A percentile compares a stretch with the other conserved stretches of the same genome.
Evolutionary conservation across 768 basidiomycete genomes (phyloP).

Genomic region (Chlorophyllum brunneum): DNA sequence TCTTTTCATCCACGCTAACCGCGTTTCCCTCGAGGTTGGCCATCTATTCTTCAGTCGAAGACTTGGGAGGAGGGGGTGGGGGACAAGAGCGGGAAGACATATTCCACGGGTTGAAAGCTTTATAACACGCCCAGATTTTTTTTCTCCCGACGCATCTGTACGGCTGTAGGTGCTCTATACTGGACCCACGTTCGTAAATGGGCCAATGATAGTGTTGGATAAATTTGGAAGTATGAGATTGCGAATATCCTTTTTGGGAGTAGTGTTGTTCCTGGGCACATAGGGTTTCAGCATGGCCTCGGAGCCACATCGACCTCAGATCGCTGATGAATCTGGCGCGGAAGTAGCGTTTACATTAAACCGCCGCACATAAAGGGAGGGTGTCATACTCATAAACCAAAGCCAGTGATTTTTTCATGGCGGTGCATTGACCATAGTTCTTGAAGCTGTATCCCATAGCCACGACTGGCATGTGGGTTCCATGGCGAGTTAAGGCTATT

Average conservation of each 20-base stretch:
- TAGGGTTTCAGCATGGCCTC: background rate
- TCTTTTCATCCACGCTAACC: conserved; percentile 37
- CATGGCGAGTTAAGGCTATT: too few relatives aligned
- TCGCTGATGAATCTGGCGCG: background rate
- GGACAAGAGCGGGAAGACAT: background rate
- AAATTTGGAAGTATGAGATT: background rate
- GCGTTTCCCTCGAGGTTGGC: conserved; percentile 21
- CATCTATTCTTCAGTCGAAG: conserved; percentile 8
- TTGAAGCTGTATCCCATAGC: too few relatives aligned
- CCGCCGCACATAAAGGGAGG: too few relatives aligned
- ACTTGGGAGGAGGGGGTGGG: background rate
- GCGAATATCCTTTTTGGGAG: background rate
- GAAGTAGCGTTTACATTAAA: too few relatives aligned
- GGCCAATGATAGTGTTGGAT: background rate
- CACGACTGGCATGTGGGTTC: too few relatives aligned
- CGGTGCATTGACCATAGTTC: too few relatives aligned
- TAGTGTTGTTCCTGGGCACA: conserved; percentile 2
- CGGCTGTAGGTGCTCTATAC: background rate
- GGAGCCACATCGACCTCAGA: background rate
- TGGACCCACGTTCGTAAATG: conserved; percentile 6
- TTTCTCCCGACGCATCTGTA: background rate
- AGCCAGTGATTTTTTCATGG: too few relatives aligned
- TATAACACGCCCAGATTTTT: background rate
- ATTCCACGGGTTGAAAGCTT: background rate
- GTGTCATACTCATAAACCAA: too few relatives aligned